Percentiles rank a stretch among this genome's conserved stretches.
Conservation (phyloP, 495 filamentous ascomycete species). For the Penicillium bialowiezense region DNA sequence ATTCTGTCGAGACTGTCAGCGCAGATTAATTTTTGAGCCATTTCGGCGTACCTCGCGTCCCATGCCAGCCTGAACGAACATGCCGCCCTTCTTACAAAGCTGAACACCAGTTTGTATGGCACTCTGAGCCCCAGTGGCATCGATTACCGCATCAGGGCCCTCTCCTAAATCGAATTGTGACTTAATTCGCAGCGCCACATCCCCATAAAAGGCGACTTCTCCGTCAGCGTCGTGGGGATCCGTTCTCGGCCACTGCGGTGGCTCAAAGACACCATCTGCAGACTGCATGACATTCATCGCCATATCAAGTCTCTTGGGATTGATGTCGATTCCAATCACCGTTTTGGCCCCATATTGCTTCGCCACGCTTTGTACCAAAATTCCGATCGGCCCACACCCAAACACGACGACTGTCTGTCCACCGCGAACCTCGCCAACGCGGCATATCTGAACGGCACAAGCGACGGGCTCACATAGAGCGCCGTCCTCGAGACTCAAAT, state of each 20-base stretch:
- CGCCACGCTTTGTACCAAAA: conserved; percentile 75
- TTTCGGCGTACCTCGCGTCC: conserved; percentile 58
- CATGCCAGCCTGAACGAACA: conserved; percentile 85
- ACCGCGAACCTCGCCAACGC: conserved; percentile 64
- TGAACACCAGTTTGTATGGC: conserved; percentile 74
- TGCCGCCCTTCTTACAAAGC: conserved; percentile 66
- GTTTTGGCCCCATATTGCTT: conserved; percentile 70
- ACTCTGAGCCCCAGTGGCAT: conserved; percentile 77
- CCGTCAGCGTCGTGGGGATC: conserved; percentile 44
- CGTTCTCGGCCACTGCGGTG: conserved; percentile 30
- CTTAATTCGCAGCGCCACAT: conserved; percentile 56
- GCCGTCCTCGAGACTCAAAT: conserved; percentile 74
- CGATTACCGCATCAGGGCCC: conserved; percentile 78
- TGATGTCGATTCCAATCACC: conserved; percentile 77
- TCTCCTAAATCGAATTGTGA: conserved; percentile 39
- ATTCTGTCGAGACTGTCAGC: conserved; percentile 35
- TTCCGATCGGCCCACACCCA: conserved; percentile 81
- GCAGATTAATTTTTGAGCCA: not conserved
- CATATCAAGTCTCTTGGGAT: conserved; percentile 64
- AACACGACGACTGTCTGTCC: conserved; percentile 79
- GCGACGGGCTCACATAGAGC: conserved; percentile 80
- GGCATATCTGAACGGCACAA: conserved; percentile 76
- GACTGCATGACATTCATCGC: conserved; percentile 56
- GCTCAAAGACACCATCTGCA: conserved; percentile 61
- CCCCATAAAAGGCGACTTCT: conserved; percentile 30